Evolutionary conservation across 2,329 filamentous ascomycete species (phyloP), one percentile per base, ranked within the genome.

Genomic region (Lecanicillium sp.): DNA sequence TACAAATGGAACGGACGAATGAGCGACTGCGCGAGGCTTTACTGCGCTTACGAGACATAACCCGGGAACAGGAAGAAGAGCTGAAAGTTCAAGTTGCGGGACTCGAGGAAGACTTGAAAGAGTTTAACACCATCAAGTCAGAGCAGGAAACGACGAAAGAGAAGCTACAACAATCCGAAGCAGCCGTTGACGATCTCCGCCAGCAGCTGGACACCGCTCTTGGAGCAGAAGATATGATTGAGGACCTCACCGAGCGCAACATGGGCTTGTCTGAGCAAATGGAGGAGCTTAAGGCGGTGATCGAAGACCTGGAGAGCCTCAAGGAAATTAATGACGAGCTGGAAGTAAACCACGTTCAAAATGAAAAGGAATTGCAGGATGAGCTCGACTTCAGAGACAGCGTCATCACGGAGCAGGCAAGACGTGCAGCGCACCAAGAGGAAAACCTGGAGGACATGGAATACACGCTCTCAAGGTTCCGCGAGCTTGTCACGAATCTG

Each of bases 311-410:
- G 10, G 87, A 96, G 58, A 87, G 77, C 44, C 66, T 97, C 38
- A 89, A 88, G 56, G 90, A 98, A 56, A 79, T 97, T 50, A 94
- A 87, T 50, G 89, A 97, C 53, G 92, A 98, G 61, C 77, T 98
- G 4, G 89, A 96, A 57, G 77, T 87, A 51, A 95, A 95, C 55
- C 89, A 96, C 54, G 77, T 92, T 4, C 88, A 96, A 55, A 86
- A 88, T 27, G 87, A 94, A 57, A 94, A 90, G 59, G 89, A 97
- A 56, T 77, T 98, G 61, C 88, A 95, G 57, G 85, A 94, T 51
- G 89, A 96, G 52, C 77, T 97, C 40, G 89, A 96, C 56, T 84
- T 87, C 62, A 87, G 85, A 58, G 89, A 96, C 47, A 77, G 74
- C 39, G 66, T 95, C 44, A 84, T 96, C 46, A 72, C 77, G n/a